Evolutionary conservation across 306 rosid genomes (phyloP), one percentile per base, ranked within the genome.

Genomic region (Sophora flavescens): DNA sequence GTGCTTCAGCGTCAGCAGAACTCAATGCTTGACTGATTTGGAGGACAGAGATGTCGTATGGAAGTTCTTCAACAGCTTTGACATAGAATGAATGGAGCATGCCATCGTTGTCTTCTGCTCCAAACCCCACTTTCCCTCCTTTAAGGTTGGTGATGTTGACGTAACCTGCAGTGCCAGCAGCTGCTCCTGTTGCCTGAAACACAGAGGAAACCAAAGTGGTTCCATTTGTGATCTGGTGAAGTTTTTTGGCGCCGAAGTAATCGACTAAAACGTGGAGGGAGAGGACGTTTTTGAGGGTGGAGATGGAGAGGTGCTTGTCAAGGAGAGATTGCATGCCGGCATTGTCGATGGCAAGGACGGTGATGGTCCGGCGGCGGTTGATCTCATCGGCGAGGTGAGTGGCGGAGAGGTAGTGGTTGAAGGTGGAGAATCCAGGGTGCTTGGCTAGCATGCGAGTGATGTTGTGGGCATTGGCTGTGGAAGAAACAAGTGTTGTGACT

Each of bases 1-100:
- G 99, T 0, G 99, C 97, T 71, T 95, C 99, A 0, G 99, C 99
- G 12, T 95, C 99, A n/a, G 91, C 83, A 13, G 99, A 95, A 30
- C 88, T 92, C 4, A 95, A 5, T 0, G 80, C 82, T 80, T 87
- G 89, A 63, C 92, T 92, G 84, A 95, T 95, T 77, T 92, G 88
- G 17, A 92, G 66, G 58, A 95, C 80, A 2, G 99, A 90, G 70
- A 95, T 87, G 16, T 89, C 88, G 84, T 91, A 95, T 0, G 97
- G 90, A 11, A 79, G 8, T 76, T 95, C 98, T 16, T 85, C 18
- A 0, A 95, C 69, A 3, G 98, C 87, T 75, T 95, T 95, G 1
- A 90, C 93, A 74, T 82, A 95, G 33, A 82, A 87, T 0, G 97
- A 76, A 50, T 83, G 86, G 48, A 95, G 87, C 0, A 22, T n/a